Evolutionary conservation across 1,284 basidiomycete species (phyloP).

Genomic region (Wallemia hederae): DNA sequence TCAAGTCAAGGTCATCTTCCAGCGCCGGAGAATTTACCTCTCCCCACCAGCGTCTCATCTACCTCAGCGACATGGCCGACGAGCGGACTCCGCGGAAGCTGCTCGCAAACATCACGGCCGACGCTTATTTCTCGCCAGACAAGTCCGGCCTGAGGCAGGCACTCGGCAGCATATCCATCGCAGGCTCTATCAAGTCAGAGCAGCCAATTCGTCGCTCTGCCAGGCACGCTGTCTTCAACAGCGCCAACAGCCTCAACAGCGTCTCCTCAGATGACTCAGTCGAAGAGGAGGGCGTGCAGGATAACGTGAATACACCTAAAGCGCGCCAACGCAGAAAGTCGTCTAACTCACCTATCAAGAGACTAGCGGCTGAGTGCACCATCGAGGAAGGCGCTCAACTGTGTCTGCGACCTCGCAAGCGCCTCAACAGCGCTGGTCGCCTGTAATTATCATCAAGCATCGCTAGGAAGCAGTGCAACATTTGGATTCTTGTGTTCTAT

Average conservation of each 20-base stretch:
- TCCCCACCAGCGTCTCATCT: neutral
- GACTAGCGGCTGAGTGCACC: neutral
- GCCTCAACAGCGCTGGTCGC: neutral
- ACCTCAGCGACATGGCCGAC: neutral
- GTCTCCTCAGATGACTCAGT: neutral
- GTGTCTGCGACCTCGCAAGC: neutral
- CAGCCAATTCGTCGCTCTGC: neutral
- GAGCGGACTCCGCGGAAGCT: neutral
- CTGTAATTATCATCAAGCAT: no score
- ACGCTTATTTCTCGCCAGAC: neutral
- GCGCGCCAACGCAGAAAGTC: neutral
- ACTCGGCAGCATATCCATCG: neutral
- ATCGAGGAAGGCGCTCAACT: neutral
- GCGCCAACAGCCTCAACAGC: no score
- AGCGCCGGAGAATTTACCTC: neutral
- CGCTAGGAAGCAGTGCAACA: no score
- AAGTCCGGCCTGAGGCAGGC: neutral
- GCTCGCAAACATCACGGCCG: neutral
- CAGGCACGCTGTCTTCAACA: neutral
- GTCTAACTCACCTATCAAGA: neutral
- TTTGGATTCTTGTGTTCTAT: no score
- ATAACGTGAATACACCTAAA: neutral
- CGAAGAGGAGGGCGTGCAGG: neutral
- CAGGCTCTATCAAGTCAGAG: neutral
- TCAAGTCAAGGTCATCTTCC: neutral